A percentile compares a stretch with the other conserved stretches of the same genome.
phyloP scores from a whole-genome alignment of 192 early-diverging fungal genomes.

The Glomus cerebriforme region DNA sequence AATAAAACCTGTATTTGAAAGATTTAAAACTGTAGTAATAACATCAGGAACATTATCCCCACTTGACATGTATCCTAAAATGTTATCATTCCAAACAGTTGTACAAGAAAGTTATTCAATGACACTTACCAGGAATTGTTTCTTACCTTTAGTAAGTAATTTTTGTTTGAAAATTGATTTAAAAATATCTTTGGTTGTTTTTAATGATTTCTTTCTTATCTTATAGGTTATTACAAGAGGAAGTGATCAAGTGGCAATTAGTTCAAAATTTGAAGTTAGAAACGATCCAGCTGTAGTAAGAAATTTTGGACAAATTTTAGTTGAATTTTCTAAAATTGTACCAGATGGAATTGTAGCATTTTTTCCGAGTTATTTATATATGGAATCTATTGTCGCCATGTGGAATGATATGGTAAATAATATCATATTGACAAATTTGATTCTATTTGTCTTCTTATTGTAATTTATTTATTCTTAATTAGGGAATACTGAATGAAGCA shows the following conservation, averaged over 20 bases:
- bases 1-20: slow-evolving; percentile 94
- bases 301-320: slow-evolving; percentile 96
- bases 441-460: neutral
- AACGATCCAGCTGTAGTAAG: slow-evolving; percentile 98
- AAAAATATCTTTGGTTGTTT: neutral
- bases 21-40: slow-evolving; percentile 95
- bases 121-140: slow-evolving; percentile 92
- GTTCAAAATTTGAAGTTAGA: slow-evolving; percentile 97
- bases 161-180: neutral
- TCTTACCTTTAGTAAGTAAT: slow-evolving; percentile 84
- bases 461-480: neutral
- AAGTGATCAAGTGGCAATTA: slow-evolving; percentile 97
- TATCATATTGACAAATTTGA: neutral
- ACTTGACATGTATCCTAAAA: slow-evolving; percentile 95
- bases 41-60: slow-evolving; percentile 99
- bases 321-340: slow-evolving; percentile 90
- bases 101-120: slow-evolving; percentile 95
- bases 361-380: slow-evolving; percentile 98
- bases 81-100: slow-evolving; percentile 85
- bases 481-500: slow-evolving; percentile 91
- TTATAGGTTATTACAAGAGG: slow-evolving; percentile 86
- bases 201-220: neutral
- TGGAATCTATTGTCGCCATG: slow-evolving; percentile 97
- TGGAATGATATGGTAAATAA: slow-evolving; percentile 94
- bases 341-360: slow-evolving; percentile 98